phyloP scores from a whole-genome alignment of 306 rosid genomes.

The Canavalia gladiata region DNA sequence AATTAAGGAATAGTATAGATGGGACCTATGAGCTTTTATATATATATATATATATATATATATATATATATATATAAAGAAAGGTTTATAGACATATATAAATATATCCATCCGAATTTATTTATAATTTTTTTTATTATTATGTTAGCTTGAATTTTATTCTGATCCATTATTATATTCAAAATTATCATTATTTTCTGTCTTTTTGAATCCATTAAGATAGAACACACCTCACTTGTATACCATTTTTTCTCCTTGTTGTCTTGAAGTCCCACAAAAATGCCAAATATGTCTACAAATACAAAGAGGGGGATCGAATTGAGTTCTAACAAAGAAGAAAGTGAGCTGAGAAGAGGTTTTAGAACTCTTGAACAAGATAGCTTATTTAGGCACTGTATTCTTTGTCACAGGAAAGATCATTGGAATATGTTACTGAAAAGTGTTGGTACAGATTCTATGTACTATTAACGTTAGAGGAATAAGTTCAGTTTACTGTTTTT shows the following conservation, averaged over 20 bases:
- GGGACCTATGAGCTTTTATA: conserved; percentile 47
- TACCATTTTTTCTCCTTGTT: neutral
- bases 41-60: conserved; percentile 47
- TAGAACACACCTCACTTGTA: neutral
- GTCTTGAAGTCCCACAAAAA: neutral
- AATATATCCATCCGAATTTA: conserved; percentile 48
- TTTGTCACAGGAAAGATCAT: conserved; percentile 90
- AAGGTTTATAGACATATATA: conserved; percentile 41
- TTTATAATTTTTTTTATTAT: conserved; percentile 15
- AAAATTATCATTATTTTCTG: conserved; percentile 39
- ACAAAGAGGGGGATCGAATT: conserved; percentile 48
- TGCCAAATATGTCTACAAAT: conserved; percentile 62
- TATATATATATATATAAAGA: neutral
- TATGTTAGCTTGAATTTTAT: conserved; percentile 30
- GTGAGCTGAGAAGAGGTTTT: conserved; percentile 83
- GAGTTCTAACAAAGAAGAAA: conserved; percentile 61
- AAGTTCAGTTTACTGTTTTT: conserved; percentile 34
- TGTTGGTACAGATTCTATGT: conserved; percentile 66
- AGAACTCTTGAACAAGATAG: conserved; percentile 98
- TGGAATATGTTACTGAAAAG: conserved; percentile 88
- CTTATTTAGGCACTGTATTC: conserved; percentile 79
- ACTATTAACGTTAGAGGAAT: conserved; percentile 29
- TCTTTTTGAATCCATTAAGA: conserved; percentile 13
- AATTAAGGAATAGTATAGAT: conserved; percentile 39
- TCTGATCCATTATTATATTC: conserved; percentile 47